phyloP scores from a whole-genome alignment of 2,329 filamentous ascomycete species.

The Thielaviopsis populi region DNA sequence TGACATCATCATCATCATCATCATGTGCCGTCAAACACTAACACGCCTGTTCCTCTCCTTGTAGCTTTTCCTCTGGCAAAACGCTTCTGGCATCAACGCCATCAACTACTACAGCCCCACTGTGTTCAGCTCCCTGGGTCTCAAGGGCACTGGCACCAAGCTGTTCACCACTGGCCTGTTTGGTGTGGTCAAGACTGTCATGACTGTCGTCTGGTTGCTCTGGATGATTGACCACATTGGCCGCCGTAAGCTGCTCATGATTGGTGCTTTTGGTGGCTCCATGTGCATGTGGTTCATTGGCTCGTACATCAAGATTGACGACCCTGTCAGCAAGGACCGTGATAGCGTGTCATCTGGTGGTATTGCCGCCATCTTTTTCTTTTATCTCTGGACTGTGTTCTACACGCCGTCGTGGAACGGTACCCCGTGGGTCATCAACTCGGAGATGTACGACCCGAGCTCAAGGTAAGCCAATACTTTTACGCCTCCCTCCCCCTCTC shows the following conservation, averaged over 20 bases:
- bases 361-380: constrained; percentile 52
- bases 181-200: constrained; percentile 56
- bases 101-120: constrained; percentile 57
- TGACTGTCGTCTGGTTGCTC: constrained; percentile 15
- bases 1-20: background rate
- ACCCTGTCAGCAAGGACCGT: constrained; percentile 36
- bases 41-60: background rate
- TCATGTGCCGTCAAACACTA: background rate
- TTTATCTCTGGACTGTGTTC: constrained; percentile 52
- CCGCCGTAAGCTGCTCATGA: constrained; percentile 52
- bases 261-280: constrained; percentile 53
- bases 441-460: constrained; percentile 37
- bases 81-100: constrained; percentile 59
- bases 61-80: constrained; percentile 61
- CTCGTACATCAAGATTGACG: constrained; percentile 27
- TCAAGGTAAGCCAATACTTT: constrained; percentile 34
- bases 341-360: constrained; percentile 30
- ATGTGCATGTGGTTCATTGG: constrained; percentile 52
- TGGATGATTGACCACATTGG: constrained; percentile 62
- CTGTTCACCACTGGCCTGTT: constrained; percentile 57
- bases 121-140: constrained; percentile 43
- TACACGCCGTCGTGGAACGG: constrained; percentile 58
- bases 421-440: constrained; percentile 57
- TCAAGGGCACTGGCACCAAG: constrained; percentile 30
- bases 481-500: constrained; percentile 39